Evolutionary conservation across 495 filamentous ascomycete species (phyloP), one percentile per base, ranked within the genome.

Genomic region (Penicillium psychrofluorescens): DNA sequence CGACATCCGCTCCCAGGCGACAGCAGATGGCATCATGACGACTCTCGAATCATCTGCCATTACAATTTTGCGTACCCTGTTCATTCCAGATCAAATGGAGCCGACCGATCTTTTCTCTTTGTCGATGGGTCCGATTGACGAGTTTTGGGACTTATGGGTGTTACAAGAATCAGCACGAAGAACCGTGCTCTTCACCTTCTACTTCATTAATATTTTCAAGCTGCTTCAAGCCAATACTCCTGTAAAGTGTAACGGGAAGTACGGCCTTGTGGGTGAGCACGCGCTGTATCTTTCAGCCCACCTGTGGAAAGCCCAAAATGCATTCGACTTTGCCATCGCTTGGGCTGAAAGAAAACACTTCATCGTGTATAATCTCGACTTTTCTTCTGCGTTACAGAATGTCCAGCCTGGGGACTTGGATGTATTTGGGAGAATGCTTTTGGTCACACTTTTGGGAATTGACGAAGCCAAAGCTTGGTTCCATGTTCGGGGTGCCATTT

Each of bases 151-250:
- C 7, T 54, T 50, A 5, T 76, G 71, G 71, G 48, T 67, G 1
- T 57, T 70, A 28, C 64, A 73, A 33, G 72, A 76, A 44, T 76
- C 72, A 1, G 59, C 67, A 2, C 61, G 71, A 1, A 59, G 71
- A 14, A 76, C 72, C 6, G 61, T 69, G 2, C 57, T 76, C 2
- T 47, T 71, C 10, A 55, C 59, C 7, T 63, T 65, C 49, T 67
- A 64, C 36, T 61, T 75, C 36, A 41, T 63, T 1, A 52, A 63
- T 30, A 56, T 66, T 12, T 67, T 65, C 30, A 55, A 63, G 14
- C 31, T 71, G 0, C 40, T 74, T 7, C 66, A 55, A 31, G 56
- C 58, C 3, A 45, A 60, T 11, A 4, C 42, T 2, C 40, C 48
- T 5, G 44, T 53, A 6, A 4, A 31, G 0, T 76, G 68, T 36